phyloP scores from a whole-genome alignment of 768 basidiomycete genomes.

The Rhodotorula paludigena region DNA sequence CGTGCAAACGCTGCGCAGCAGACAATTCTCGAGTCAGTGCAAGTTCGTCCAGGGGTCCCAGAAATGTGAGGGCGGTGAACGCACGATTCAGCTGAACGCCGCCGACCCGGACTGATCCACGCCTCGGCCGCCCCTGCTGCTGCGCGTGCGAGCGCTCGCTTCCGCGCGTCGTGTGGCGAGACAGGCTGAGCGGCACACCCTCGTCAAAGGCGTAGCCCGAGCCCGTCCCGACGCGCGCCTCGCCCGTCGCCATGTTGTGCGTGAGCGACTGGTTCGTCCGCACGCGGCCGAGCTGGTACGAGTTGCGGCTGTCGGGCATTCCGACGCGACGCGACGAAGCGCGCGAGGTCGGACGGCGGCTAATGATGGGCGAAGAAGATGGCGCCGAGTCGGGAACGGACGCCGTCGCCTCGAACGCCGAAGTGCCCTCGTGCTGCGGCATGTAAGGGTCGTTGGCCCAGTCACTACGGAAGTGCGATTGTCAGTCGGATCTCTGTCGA shows the following conservation, averaged over 20 bases:
- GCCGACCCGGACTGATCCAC: neutral
- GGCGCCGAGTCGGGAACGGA: constrained; percentile 11
- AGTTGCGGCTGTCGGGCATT: constrained; percentile 10
- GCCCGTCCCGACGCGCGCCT: constrained; percentile 5
- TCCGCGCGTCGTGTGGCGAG: constrained; percentile 26
- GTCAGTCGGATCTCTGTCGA: too few species aligned
- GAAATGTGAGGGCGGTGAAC: neutral
- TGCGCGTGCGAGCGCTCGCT: neutral
- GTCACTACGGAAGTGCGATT: too few species aligned
- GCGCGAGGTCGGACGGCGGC: neutral
- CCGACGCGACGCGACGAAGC: neutral
- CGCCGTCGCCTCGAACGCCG: constrained; percentile 16
- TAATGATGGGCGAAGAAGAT: constrained; percentile 25
- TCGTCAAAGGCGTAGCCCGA: constrained; percentile 34
- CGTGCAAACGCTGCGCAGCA: constrained; percentile 1
- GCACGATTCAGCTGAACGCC: constrained; percentile 9
- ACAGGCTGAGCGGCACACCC: constrained; percentile 16
- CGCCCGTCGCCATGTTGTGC: constrained; percentile 36
- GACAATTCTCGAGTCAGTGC: neutral
- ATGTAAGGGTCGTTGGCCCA: constrained; percentile 36
- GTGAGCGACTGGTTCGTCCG: constrained; percentile 25
- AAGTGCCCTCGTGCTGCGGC: neutral
- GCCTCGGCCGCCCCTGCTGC: neutral
- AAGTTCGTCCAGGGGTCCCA: too few species aligned
- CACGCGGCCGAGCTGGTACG: constrained; percentile 25